Evolutionary conservation across 2,329 filamentous ascomycete genomes (phyloP), one percentile per base, ranked within the genome.

Genomic region (Rutstroemia sp.): DNA sequence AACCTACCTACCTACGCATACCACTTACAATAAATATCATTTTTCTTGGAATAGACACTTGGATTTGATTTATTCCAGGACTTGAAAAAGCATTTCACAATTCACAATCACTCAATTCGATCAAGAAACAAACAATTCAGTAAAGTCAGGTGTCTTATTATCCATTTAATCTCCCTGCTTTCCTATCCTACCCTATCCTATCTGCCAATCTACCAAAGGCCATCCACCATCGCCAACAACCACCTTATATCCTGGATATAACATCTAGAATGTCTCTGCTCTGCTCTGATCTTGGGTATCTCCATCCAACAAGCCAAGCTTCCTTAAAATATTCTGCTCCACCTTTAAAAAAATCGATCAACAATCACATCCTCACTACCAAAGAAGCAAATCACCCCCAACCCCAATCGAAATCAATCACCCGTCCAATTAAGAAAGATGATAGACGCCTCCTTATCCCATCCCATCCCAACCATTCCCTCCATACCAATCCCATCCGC

Each of bases 211-310:
- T 23, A 23, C 42, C 21, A 46, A 46, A 17, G 39, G 39, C 39
- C 19, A 19, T 19, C 19, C 39, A 40, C n/a, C 39, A 16, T n/a
- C 39, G 16, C 17, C 19, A n/a, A 42, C 39, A 1, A 42, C 30
- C 30, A 34, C 30, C 39, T 12, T 42, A 17, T 42, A 42, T 42
- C 34, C n/a, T 21, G 44, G 51, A 49, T 49, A 49, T 49, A 47
- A 40, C 44, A 16, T 49, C 30, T 14, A 38, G 19, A 39, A 47
- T 46, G 5, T 46, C 10, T 54, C 44, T 54, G 38, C 12, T 54
- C 51, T 54, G 51, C 39, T 44, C 46, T 50, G 45, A 54, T 54
- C 52, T 54, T 49, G 52, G 52, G 52, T 54, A 54, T 54, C 52
- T 54, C 52, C 52, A 54, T 49, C 52, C 52, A 54, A 30, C 45